These are phyloP conservation scores for Cichorium intybus DNA, from an alignment of 140 eudicot genomes.

Conservation along the genomic window DNA sequence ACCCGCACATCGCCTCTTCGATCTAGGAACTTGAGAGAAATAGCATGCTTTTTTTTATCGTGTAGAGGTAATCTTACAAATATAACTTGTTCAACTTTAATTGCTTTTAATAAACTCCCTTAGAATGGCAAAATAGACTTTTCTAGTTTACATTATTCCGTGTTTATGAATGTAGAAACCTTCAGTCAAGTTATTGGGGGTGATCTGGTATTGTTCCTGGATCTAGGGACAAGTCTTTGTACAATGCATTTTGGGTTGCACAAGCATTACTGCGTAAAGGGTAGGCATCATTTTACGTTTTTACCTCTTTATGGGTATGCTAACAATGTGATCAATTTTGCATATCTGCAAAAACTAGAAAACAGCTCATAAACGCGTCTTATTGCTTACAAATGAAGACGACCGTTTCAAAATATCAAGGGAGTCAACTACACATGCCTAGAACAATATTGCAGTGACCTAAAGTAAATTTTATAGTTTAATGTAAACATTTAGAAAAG, in stretches of 20 bases:
- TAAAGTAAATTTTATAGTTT: slow-evolving; percentile 44
- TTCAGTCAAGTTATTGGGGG: slow-evolving; percentile 76
- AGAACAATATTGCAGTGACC: slow-evolving; percentile 94
- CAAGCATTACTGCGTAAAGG: slow-evolving; percentile 96
- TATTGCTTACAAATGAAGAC: slow-evolving; percentile 89
- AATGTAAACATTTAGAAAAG: not conserved
- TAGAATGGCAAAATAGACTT: slow-evolving; percentile 8
- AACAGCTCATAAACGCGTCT: slow-evolving; percentile 84
- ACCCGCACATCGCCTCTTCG: too few relatives aligned
- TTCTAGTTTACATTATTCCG: not conserved
- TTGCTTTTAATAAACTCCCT: not conserved
- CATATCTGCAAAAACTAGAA: slow-evolving; percentile 94
- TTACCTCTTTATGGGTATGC: not conserved
- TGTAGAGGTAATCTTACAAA: slow-evolving; percentile 56
- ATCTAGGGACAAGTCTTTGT: slow-evolving; percentile 89
- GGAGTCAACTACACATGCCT: slow-evolving; percentile 86
- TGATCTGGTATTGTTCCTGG: slow-evolving; percentile 79
- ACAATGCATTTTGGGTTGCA: slow-evolving; percentile 97
- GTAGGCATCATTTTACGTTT: slow-evolving; percentile 24
- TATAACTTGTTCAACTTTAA: not conserved
- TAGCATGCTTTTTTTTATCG: too few relatives aligned
- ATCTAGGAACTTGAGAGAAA: too few relatives aligned
- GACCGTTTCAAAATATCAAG: slow-evolving; percentile 84
- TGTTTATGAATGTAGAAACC: slow-evolving; percentile 47
- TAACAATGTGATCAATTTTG: slow-evolving; percentile 18